These are phyloP conservation scores for Periconia sp. DNA, from an alignment of 2,329 filamentous ascomycete genomes.

Conservation along the genomic window DNA sequence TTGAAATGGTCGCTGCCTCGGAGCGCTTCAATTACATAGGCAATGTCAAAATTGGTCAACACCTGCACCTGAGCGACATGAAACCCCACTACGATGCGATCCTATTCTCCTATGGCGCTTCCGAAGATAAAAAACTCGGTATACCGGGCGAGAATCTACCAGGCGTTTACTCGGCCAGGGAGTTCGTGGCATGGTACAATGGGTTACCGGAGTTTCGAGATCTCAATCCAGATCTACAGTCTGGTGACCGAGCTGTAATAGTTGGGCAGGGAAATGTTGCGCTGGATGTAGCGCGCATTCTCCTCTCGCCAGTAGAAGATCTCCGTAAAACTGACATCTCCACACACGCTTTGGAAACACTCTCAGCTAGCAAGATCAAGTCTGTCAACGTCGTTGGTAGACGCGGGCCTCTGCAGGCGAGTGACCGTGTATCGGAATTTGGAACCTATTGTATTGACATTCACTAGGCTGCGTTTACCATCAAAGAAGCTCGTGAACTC, in stretches of 20 bases:
- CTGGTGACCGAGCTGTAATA: conserved; percentile 79
- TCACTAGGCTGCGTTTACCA: conserved; percentile 85
- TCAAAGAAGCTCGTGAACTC: conserved; percentile 89
- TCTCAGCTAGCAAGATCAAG: conserved; percentile 73
- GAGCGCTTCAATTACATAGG: conserved; percentile 87
- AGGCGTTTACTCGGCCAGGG: conserved; percentile 83
- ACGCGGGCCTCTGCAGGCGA: conserved; percentile 82
- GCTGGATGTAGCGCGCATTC: conserved; percentile 85
- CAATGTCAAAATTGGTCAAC: conserved; percentile 76
- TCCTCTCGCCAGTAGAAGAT: conserved; percentile 73
- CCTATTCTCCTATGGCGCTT: conserved; percentile 89
- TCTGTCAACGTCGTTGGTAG: conserved; percentile 86
- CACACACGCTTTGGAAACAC: conserved; percentile 73
- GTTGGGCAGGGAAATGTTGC: conserved; percentile 97
- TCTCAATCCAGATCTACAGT: conserved; percentile 71
- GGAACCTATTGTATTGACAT: too few relatives aligned
- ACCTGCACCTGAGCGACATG: conserved; percentile 68
- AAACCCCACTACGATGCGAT: conserved; percentile 88
- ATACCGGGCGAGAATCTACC: conserved; percentile 78
- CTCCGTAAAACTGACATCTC: conserved; percentile 86
- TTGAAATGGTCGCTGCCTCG: conserved; percentile 81
- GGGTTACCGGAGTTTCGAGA: conserved; percentile 80
- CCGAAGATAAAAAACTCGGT: conserved; percentile 75
- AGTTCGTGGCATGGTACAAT: conserved; percentile 99
- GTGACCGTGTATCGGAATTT: conserved; percentile 11